phyloP scores from a whole-genome alignment of 805 yeast species.

The Gaillardinia entomophila region DNA sequence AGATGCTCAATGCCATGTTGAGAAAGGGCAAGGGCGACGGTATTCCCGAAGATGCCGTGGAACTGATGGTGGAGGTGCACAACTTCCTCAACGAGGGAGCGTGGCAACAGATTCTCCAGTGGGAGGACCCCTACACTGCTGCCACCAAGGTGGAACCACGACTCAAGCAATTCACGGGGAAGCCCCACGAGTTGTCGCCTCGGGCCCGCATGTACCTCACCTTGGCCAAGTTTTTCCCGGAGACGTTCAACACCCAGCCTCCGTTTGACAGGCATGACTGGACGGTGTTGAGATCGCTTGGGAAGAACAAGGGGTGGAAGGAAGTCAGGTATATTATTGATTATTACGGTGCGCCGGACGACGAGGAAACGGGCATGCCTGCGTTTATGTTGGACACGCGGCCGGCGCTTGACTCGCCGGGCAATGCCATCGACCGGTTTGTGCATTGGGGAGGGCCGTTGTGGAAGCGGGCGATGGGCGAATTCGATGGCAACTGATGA shows the following conservation, averaged over 20 bases:
- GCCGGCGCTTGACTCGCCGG: conserved; percentile 77
- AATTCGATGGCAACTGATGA: conserved; percentile 14
- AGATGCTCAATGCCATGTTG: conserved; percentile 96
- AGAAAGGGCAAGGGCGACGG: conserved; percentile 87
- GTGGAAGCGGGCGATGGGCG: conserved; percentile 70
- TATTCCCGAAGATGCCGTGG: conserved; percentile 92
- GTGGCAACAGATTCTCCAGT: conserved; percentile 86
- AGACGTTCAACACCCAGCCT: conserved; percentile 63
- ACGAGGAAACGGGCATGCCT: conserved; percentile 79
- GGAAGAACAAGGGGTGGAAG: conserved; percentile 45
- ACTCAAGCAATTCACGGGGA: conserved; percentile 80
- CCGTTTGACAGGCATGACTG: conserved; percentile 99
- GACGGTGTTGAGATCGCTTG: conserved; percentile 76
- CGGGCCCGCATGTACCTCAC: conserved; percentile 66
- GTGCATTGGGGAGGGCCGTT: conserved; percentile 61
- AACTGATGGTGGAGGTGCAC: conserved; percentile 94
- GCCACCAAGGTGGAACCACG: conserved; percentile 61
- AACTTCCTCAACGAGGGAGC: conserved; percentile 96
- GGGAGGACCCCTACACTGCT: conserved; percentile 76
- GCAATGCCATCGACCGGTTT: conserved; percentile 64
- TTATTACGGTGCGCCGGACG: conserved; percentile 94
- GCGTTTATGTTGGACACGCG: conserved; percentile 90
- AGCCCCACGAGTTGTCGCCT: conserved; percentile 84
- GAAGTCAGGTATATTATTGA: conserved; percentile 90
- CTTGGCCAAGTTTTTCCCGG: conserved; percentile 68